A percentile compares a stretch with the other conserved stretches of the same genome.
phyloP scores from a whole-genome alignment of 2,329 filamentous ascomycete genomes.

The Escovopsis sp. region DNA sequence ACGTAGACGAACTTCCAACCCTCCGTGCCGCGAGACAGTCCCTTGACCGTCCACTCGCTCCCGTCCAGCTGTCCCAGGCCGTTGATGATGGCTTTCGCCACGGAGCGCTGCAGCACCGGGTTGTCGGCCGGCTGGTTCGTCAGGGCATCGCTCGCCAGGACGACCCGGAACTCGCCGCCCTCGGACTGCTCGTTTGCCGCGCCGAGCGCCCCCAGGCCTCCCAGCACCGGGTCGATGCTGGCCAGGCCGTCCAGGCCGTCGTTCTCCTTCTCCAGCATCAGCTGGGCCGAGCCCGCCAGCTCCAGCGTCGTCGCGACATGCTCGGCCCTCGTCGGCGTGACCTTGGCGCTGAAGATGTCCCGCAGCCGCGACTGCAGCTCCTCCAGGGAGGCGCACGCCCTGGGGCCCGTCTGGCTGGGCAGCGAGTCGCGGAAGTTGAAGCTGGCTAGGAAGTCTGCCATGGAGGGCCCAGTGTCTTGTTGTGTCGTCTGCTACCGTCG shows the following conservation, averaged over 20 bases:
- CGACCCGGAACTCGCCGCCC: conserved; percentile 18
- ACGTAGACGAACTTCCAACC: conserved; percentile 39
- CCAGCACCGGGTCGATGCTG: conserved; percentile 20
- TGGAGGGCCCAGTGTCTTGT: too few species aligned
- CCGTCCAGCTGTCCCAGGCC: conserved; percentile 29
- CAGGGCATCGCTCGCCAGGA: conserved; percentile 30
- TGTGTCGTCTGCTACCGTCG: too few species aligned
- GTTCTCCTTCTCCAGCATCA: conserved; percentile 27
- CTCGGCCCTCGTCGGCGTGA: conserved; percentile 31
- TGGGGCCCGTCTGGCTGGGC: conserved; percentile 5
- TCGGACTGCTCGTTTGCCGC: conserved; percentile 4
- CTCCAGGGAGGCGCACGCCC: conserved; percentile 20
- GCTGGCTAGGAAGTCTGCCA: conserved; percentile 24
- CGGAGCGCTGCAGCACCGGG: conserved; percentile 30
- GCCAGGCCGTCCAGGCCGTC: conserved; percentile 16
- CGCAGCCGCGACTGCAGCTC: conserved; percentile 33
- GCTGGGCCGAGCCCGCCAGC: conserved; percentile 27
- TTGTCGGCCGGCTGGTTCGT: conserved; percentile 33
- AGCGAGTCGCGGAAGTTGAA: conserved; percentile 14
- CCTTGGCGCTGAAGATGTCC: conserved; percentile 24
- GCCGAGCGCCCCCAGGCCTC: conserved; percentile 11
- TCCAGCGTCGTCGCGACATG: conserved; percentile 32
- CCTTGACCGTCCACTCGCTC: conserved; percentile 32
- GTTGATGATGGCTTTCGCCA: conserved; percentile 32
- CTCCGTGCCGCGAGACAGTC: conserved; percentile 27